A percentile compares a stretch with the other conserved stretches of the same genome.
Evolutionary conservation across 2,329 filamentous ascomycete species (phyloP).

Genomic region (Alternaria rosae): DNA sequence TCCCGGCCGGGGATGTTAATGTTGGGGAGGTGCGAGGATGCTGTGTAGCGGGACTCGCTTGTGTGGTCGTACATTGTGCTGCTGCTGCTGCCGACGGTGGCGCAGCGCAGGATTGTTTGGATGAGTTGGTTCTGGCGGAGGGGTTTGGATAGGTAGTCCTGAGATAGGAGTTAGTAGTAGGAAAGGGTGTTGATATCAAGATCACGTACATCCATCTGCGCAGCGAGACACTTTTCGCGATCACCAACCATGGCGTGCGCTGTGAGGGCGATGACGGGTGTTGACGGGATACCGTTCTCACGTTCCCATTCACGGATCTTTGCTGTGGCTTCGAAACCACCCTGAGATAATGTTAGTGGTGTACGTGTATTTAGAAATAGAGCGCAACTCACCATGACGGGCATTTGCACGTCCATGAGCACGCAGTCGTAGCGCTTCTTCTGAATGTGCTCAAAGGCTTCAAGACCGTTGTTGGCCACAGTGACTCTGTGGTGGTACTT

Average conservation of each 20-base stretch:
- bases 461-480: constrained; percentile 92
- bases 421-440: constrained; percentile 94
- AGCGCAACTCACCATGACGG: constrained; percentile 79
- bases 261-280: constrained; percentile 94
- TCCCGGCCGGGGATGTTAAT: constrained; percentile 8
- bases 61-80: constrained; percentile 78
- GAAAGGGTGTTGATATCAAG: not conserved
- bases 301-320: constrained; percentile 97
- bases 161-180: constrained; percentile 19
- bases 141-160: constrained; percentile 94
- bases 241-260: constrained; percentile 99
- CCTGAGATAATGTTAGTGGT: constrained; percentile 62
- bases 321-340: constrained; percentile 94
- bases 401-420: constrained; percentile 99
- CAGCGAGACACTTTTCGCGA: constrained; percentile 96
- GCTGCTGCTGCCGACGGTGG: constrained; percentile 85
- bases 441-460: constrained; percentile 92
- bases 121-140: constrained; percentile 97
- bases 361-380: not conserved
- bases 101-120: constrained; percentile 96
- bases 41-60: constrained; percentile 12
- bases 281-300: constrained; percentile 78
- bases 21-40: constrained; percentile 13
- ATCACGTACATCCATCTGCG: constrained; percentile 81
- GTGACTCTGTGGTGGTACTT: constrained; percentile 94